Base-by-base conservation (phyloP, 2,329 filamentous ascomycete genomes). In the Talaromyces pinophilus region DNA sequence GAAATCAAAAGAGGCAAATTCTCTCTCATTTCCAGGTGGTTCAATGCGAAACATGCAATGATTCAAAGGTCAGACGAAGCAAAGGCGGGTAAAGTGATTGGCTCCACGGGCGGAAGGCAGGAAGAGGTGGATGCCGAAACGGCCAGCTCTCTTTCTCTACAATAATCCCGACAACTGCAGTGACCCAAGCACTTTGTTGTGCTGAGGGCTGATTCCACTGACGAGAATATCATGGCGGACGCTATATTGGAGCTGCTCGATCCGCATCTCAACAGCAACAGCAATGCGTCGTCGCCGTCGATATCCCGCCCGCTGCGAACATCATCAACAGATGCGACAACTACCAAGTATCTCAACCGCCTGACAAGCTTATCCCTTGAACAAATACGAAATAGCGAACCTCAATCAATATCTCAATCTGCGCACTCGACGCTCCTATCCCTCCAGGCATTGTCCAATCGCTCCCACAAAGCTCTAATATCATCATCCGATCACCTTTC, bases 391-490 rank as follows among this genome's bases (percentile, higher is more conserved):
- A 86, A 87, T 28, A 88, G 86, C 6, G 95, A 99, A 78, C 89
- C 90, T 0, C 88, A 92, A 68, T 88, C 88, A 0, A 86, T 98
- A n/a, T 83, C 90, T 0, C 92, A 97, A 73, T 85, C 88, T 64
- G 90, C 91, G 3, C 92, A 97, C 69, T 91, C 92, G 0, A 86
- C 91, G 48, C 85, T 94, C 15, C 87, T 96, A 48, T 92, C 92
- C 0, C 85, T 98, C 1, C 95, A 99, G 76, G 87, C 88, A 0
- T 87, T 98, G 60, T 94, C 93, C 7, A 96, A 96, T 72, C 91
- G 92, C 71, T 97, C 93, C 0, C 90, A 97, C 78, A 92, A 90
- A 75, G 85, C 89, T 19, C 89, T 98, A 70, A 93, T 97, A 71
- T 84, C 89, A 63, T 95, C 94, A 3, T 89, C 92, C 25, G 86